phyloP scores from a whole-genome alignment of 164 flowering plant species.

The Macadamia integrifolia region DNA sequence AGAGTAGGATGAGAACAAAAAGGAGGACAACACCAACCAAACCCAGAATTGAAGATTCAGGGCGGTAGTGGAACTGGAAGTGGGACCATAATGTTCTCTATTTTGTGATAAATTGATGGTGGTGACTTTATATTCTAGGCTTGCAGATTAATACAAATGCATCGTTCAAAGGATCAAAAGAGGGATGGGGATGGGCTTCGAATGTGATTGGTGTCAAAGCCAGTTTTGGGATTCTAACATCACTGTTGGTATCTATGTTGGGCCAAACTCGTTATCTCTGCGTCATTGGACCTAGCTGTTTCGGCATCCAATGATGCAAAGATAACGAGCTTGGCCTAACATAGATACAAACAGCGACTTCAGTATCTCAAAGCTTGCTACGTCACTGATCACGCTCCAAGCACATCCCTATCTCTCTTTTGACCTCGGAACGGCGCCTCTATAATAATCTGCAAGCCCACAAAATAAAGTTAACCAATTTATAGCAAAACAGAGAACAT shows the following conservation, averaged over 20 bases:
- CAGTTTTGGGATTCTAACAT: constrained; percentile 80
- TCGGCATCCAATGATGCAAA: constrained; percentile 81
- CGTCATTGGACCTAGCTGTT: constrained; percentile 49
- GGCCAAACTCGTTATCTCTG: constrained; percentile 91
- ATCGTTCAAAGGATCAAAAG: constrained; percentile 33
- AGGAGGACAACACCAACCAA: no score
- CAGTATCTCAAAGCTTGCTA: constrained; percentile 83
- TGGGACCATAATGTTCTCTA: neutral
- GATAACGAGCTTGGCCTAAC: constrained; percentile 88
- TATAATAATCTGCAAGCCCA: constrained; percentile 33
- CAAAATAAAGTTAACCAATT: neutral
- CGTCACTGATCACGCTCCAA: constrained; percentile 63
- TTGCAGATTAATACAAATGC: constrained; percentile 48
- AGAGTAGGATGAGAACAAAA: no score
- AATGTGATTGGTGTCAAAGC: constrained; percentile 78
- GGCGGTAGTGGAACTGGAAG: no score
- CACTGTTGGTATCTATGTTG: constrained; percentile 85
- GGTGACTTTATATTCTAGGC: constrained; percentile 1
- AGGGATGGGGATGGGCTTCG: constrained; percentile 73
- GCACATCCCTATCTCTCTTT: constrained; percentile 69
- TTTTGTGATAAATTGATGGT: neutral
- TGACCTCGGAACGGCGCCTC: constrained; percentile 66
- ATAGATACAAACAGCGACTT: constrained; percentile 87
- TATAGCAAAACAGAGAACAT: neutral
- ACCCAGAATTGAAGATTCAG: no score